Conservation (phyloP, 2,329 filamentous ascomycete species). For the Chrysoporthe cubensis region DNA sequence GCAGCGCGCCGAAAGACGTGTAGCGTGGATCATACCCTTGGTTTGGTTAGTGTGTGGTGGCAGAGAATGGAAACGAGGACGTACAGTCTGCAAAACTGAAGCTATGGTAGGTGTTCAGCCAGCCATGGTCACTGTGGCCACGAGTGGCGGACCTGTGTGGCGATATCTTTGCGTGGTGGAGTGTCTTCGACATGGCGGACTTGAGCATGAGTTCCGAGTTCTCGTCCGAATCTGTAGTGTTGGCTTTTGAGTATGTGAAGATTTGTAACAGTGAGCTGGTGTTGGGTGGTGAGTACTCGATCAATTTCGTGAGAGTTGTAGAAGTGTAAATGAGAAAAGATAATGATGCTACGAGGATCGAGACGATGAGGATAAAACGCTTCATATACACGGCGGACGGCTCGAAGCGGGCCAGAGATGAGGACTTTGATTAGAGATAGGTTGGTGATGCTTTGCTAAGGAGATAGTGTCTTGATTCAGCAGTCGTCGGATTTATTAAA, state of each 20-base stretch:
- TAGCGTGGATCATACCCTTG: constrained; percentile 64
- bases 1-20: constrained; percentile 73
- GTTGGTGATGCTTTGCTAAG: constrained; percentile 30
- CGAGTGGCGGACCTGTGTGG: constrained; percentile 73
- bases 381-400: constrained; percentile 40
- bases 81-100: constrained; percentile 77
- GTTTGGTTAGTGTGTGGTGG: neutral
- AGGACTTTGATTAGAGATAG: constrained; percentile 21
- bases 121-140: constrained; percentile 81
- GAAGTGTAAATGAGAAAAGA: constrained; percentile 37
- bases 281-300: constrained; percentile 24
- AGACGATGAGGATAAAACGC: constrained; percentile 32
- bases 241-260: neutral
- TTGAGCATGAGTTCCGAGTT: constrained; percentile 39
- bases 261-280: constrained; percentile 6
- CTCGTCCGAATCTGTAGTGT: constrained; percentile 4
- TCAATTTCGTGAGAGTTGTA: constrained; percentile 27
- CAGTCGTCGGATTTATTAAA: neutral
- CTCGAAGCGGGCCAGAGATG: neutral
- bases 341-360: constrained; percentile 36
- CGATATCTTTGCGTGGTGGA: constrained; percentile 71
- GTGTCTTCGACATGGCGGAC: constrained; percentile 63
- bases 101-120: constrained; percentile 85
- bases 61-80: neutral
- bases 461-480: neutral